phyloP scores from a whole-genome alignment of 805 yeast genomes.

The Schwanniomyces yamadae region DNA sequence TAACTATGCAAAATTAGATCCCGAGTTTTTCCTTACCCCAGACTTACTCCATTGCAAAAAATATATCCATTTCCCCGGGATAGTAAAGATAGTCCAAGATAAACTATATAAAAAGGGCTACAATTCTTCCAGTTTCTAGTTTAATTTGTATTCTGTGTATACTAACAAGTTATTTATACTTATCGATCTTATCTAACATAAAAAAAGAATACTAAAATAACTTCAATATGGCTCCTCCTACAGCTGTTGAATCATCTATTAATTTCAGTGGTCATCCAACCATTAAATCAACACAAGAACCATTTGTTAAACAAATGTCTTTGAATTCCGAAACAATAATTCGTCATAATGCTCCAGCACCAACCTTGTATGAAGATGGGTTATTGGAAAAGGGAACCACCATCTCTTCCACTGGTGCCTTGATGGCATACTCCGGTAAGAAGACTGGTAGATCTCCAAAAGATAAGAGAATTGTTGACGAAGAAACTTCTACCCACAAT shows the following conservation, averaged over 20 bases:
- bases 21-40: slow-evolving; percentile 24
- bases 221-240: slow-evolving; percentile 48
- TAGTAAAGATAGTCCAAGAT: neutral
- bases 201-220: slow-evolving; percentile 8
- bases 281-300: slow-evolving; percentile 40
- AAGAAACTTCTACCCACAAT: slow-evolving; percentile 75
- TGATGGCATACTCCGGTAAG: slow-evolving; percentile 91
- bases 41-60: slow-evolving; percentile 10
- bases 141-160: too few species aligned
- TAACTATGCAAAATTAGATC: slow-evolving; percentile 4
- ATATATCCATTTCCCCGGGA: slow-evolving; percentile 18
- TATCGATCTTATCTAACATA: neutral
- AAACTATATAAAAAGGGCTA: slow-evolving; percentile 10
- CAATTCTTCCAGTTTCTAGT: neutral
- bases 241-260: slow-evolving; percentile 45
- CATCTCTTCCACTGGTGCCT: slow-evolving; percentile 88
- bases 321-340: slow-evolving; percentile 62
- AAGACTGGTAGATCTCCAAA: slow-evolving; percentile 98
- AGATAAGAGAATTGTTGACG: slow-evolving; percentile 97
- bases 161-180: neutral
- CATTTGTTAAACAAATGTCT: slow-evolving; percentile 39
- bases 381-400: slow-evolving; percentile 87
- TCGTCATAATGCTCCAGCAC: slow-evolving; percentile 91
- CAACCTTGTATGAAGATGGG: slow-evolving; percentile 93
- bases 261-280: slow-evolving; percentile 41